Percentiles rank a stretch among this genome's conserved stretches.
Evolutionary conservation across 192 early-diverging fungal genomes (phyloP).

Genomic region (Linnemannia elongata): DNA sequence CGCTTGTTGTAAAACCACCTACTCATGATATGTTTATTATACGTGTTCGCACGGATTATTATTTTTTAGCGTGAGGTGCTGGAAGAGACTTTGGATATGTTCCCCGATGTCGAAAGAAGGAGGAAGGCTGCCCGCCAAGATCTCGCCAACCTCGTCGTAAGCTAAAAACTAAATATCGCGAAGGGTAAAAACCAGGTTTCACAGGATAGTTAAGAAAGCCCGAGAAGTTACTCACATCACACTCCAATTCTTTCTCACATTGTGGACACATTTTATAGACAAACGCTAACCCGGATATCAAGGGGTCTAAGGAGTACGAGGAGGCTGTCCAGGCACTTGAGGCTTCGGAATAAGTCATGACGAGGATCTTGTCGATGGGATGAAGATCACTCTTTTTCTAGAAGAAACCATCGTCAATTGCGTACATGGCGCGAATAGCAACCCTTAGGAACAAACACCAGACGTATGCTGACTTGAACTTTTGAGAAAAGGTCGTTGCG

Average conservation of each 20-base stretch:
- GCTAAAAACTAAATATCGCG: neutral
- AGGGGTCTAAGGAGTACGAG: slow-evolving; percentile 50
- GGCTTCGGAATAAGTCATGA: slow-evolving; percentile 15
- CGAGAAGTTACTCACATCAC: neutral
- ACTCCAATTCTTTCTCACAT: neutral
- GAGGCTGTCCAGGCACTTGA: slow-evolving; percentile 44
- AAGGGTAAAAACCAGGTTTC: too few relatives aligned
- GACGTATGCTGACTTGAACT: too few relatives aligned
- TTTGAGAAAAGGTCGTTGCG: too few relatives aligned
- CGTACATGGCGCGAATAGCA: too few relatives aligned
- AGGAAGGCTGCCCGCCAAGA: slow-evolving; percentile 62
- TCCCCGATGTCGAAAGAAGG: slow-evolving; percentile 71
- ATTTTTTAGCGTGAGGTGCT: slow-evolving; percentile 72
- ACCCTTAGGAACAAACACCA: too few relatives aligned
- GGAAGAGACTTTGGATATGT: slow-evolving; percentile 70
- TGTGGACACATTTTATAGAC: slow-evolving; percentile 12
- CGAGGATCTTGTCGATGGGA: too few relatives aligned
- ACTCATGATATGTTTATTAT: too few relatives aligned
- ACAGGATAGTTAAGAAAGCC: neutral
- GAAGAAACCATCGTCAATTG: neutral
- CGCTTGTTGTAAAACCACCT: neutral
- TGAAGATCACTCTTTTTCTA: neutral
- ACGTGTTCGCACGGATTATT: too few relatives aligned
- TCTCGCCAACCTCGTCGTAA: slow-evolving; percentile 62
- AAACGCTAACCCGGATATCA: slow-evolving; percentile 40